Percentiles rank a stretch among this genome's conserved stretches.
Conservation (phyloP, 1,139 yeast species). For the Lodderomyces margitis region DNA sequence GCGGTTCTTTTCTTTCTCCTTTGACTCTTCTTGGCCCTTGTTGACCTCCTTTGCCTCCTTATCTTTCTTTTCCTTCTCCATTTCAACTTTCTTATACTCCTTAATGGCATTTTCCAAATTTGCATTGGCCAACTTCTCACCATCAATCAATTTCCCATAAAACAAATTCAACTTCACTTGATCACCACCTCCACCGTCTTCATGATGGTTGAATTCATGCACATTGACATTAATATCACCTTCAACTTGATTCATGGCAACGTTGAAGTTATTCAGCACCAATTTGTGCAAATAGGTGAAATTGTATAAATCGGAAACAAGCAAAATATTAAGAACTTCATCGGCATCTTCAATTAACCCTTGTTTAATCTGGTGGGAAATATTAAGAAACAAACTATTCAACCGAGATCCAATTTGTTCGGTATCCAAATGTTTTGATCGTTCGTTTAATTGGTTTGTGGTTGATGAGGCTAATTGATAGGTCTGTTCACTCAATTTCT, state of each 20-base stretch:
- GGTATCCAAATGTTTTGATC: constrained; percentile 34
- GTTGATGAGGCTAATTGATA: constrained; percentile 44
- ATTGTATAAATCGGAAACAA: constrained; percentile 81
- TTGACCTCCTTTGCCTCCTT: constrained; percentile 19
- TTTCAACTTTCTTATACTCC: constrained; percentile 28
- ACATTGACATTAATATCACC: constrained; percentile 72
- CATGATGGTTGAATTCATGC: constrained; percentile 40
- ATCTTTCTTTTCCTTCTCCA: constrained; percentile 23
- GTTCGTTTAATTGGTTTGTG: constrained; percentile 42
- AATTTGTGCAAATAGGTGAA: constrained; percentile 62
- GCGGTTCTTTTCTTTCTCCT: constrained; percentile 20
- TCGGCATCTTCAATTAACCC: constrained; percentile 76
- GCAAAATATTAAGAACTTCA: constrained; percentile 40
- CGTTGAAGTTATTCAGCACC: constrained; percentile 67
- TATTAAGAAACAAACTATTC: constrained; percentile 35
- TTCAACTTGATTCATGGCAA: constrained; percentile 90
- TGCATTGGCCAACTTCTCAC: constrained; percentile 86
- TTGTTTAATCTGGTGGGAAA: constrained; percentile 42
- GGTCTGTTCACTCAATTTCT: constrained; percentile 40
- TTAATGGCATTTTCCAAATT: constrained; percentile 74
- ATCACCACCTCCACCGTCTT: constrained; percentile 11
- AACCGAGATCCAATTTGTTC: constrained; percentile 34
- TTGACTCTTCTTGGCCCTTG: constrained; percentile 18
- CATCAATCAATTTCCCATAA: constrained; percentile 75
- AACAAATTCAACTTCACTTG: constrained; percentile 61